phyloP scores from a whole-genome alignment of 192 early-diverging fungal species.

The Dissophora ornata region DNA sequence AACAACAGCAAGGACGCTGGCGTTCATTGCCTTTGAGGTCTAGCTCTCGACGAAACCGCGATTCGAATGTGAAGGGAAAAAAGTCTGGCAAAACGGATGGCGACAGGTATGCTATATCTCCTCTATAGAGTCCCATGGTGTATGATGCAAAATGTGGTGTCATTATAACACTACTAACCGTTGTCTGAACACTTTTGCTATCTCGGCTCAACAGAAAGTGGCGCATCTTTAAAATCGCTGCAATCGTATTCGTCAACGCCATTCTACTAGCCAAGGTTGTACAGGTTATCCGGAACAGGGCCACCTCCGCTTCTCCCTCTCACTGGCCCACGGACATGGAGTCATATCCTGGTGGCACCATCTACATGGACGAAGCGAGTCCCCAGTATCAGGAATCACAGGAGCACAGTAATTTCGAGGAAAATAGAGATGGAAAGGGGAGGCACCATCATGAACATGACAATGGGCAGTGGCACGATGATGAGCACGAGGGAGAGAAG shows the following conservation, averaged over 20 bases:
- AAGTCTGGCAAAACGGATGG: slow-evolving; percentile 14
- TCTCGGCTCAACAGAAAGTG: slow-evolving; percentile 15
- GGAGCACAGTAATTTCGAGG: slow-evolving; percentile 1
- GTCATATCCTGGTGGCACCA: slow-evolving; percentile 21
- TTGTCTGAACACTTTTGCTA: not conserved
- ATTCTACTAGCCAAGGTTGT: slow-evolving; percentile 36
- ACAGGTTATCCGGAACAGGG: slow-evolving; percentile 1
- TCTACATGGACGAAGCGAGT: slow-evolving; percentile 1
- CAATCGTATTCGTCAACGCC: slow-evolving; percentile 30
- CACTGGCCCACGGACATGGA: slow-evolving; percentile 32
- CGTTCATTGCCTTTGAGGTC: slow-evolving; percentile 8
- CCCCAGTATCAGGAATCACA: not conserved
- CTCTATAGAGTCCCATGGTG: too few relatives aligned
- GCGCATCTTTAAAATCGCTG: slow-evolving; percentile 24
- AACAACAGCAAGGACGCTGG: slow-evolving; percentile 26
- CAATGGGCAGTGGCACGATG: not conserved
- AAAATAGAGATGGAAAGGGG: too few relatives aligned
- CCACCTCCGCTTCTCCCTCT: not conserved
- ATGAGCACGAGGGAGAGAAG: not conserved
- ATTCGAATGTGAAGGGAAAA: slow-evolving; percentile 3
- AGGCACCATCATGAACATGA: not conserved
- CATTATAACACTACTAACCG: too few relatives aligned
- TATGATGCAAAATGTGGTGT: not conserved
- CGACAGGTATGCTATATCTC: slow-evolving; percentile 12
- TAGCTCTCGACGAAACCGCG: not conserved